These are phyloP conservation scores for Castanospermum australe DNA, from an alignment of 306 rosid species.

Conservation along the genomic window DNA sequence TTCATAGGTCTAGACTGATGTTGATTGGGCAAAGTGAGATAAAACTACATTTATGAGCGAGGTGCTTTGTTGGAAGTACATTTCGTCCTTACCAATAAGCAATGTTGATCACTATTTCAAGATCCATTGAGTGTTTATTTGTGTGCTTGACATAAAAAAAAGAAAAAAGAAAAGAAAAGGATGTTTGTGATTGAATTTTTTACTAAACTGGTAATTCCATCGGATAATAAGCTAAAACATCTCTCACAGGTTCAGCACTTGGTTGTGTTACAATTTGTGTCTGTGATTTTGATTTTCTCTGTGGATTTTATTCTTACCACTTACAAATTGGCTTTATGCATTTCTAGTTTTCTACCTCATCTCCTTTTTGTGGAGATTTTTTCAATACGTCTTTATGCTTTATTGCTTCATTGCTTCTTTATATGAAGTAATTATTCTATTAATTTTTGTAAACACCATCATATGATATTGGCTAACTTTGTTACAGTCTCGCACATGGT, in stretches of 20 bases:
- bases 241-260: constrained; percentile 6
- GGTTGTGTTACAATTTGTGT: not conserved
- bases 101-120: not conserved
- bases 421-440: constrained; percentile 7
- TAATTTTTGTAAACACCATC: not conserved
- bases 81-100: not conserved
- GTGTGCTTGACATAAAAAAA: constrained; percentile 4
- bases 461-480: not conserved
- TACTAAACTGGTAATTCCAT: not conserved
- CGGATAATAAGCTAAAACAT: not conserved
- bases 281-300: not conserved
- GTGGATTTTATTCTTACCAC: not conserved
- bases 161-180: not conserved
- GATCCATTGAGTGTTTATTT: not conserved
- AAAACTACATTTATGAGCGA: not conserved
- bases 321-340: not conserved
- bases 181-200: not conserved
- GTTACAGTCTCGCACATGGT: not conserved
- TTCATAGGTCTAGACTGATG: constrained; percentile 8
- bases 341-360: constrained; percentile 1
- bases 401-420: constrained; percentile 10
- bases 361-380: not conserved
- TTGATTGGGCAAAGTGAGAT: constrained; percentile 9
- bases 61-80: constrained; percentile 5
- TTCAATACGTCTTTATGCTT: not conserved